These are phyloP conservation scores for Sporisorium exsertum DNA, from an alignment of 1,284 basidiomycete species.

Conservation along the genomic window DNA sequence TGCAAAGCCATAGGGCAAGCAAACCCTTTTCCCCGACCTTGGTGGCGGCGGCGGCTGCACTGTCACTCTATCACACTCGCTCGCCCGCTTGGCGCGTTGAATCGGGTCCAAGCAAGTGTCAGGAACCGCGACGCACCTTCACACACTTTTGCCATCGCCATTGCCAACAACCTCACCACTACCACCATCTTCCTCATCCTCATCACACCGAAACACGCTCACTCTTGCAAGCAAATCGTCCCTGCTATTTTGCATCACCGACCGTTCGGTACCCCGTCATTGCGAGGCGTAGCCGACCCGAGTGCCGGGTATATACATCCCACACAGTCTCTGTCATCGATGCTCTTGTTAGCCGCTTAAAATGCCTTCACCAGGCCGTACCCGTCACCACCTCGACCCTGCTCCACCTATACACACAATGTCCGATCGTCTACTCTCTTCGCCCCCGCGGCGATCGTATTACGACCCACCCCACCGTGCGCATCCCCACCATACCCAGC, in stretches of 20 bases:
- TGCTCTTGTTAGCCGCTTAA: constrained; percentile 5
- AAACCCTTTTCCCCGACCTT: too few relatives aligned
- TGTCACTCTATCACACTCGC: too few relatives aligned
- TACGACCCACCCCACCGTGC: constrained; percentile 4
- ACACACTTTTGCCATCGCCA: not conserved
- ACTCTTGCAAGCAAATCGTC: too few relatives aligned
- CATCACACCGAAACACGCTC: too few relatives aligned
- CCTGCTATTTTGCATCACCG: not conserved
- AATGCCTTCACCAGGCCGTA: constrained; percentile 21
- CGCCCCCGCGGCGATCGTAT: constrained; percentile 15
- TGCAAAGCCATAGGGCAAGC: too few relatives aligned
- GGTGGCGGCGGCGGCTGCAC: too few relatives aligned
- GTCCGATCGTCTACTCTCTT: constrained; percentile 6
- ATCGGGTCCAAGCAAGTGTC: too few relatives aligned
- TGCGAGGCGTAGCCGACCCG: too few relatives aligned
- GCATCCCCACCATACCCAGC: not conserved
- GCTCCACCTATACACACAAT: not conserved
- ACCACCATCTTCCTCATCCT: not conserved
- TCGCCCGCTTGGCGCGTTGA: too few relatives aligned
- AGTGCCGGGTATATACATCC: too few relatives aligned
- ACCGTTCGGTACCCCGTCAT: not conserved
- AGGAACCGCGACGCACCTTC: not conserved
- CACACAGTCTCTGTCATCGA: not conserved
- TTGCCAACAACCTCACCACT: not conserved
- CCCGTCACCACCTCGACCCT: constrained; percentile 7